Evolutionary conservation across 352 stramenopile genomes (phyloP), one percentile per base, ranked within the genome.

Genomic region (Globisporangium heterothallicum): DNA sequence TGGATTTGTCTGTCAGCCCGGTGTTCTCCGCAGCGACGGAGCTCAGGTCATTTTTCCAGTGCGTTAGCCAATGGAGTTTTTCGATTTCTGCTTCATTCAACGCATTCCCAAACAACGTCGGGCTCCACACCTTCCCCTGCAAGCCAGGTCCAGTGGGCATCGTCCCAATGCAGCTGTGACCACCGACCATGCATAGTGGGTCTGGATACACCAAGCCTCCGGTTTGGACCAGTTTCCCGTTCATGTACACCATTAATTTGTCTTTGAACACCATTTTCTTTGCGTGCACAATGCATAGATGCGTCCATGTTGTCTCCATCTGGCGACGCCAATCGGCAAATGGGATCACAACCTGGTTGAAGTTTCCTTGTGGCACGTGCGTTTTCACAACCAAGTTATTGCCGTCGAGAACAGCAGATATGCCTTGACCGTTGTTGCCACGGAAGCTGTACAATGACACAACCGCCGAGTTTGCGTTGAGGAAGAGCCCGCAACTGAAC

Each of bases 211-310:
- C 61, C 42, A 94, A 50, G 50, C 74, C 86, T 0, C 79, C 84
- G 25, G 63, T 82, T 52, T 84, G 86, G 9, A 81, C 51, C n/a
- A 35, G 42, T 12, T 63, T 66, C 1, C 79, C 81, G 42, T 94
- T 66, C n/a, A 84, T 58, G 53, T 69, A 92, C 25, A 94, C 70
- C 0, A 63, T 70, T 9, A 92, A 30, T 56, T 94, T 94, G 63
- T 92, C 84, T 55, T 90, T 92, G 63, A 92, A 94, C 10, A 94
- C 76, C 76, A 94, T 91, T 47, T 92, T 94, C 59, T 92, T 92
- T 1, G 78, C 67, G 54, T 94, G 84, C 0, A 91, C 79, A 42
- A 94, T 64, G 48, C 75, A 88, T 29, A 94, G 40, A 43, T 92
- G 80, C 1, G 84, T 68, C 84, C 81, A 94, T 12, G 58, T 42